phyloP scores from a whole-genome alignment of 768 basidiomycete species.

The Clathrus columnatus region DNA sequence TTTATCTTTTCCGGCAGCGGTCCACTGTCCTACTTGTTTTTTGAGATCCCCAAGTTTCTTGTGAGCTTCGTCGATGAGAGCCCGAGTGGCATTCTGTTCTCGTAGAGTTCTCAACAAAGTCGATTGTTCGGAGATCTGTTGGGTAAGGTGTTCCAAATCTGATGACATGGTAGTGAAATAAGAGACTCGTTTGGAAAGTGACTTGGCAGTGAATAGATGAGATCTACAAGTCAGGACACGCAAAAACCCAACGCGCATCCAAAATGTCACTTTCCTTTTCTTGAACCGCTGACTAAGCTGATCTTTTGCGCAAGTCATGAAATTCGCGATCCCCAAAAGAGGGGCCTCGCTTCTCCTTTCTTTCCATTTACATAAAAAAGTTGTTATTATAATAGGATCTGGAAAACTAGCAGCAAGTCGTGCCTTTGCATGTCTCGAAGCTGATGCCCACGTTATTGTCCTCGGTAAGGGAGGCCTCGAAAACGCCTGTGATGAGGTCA shows the following conservation, averaged over 20 bases:
- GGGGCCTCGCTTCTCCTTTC: conserved; percentile 78
- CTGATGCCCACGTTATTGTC: conserved; percentile 64
- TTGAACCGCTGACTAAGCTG: background rate
- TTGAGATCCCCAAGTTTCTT: conserved; percentile 66
- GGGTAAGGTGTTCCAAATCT: conserved; percentile 27
- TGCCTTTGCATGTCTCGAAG: conserved; percentile 73
- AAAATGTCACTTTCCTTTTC: conserved; percentile 4
- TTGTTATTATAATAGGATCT: conserved; percentile 66
- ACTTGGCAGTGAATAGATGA: background rate
- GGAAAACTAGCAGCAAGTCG: conserved; percentile 78
- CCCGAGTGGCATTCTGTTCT: conserved; percentile 42
- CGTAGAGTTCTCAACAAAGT: conserved; percentile 54
- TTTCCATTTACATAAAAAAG: conserved; percentile 48
- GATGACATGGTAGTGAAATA: background rate
- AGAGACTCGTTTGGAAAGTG: background rate
- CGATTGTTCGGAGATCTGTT: conserved; percentile 49
- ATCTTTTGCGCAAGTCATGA: background rate
- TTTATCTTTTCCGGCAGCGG: conserved; percentile 24
- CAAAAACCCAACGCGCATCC: conserved; percentile 6
- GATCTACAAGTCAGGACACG: background rate
- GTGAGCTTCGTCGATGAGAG: conserved; percentile 50
- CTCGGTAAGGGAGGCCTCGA: conserved; percentile 40
- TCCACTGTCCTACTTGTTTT: conserved; percentile 40
- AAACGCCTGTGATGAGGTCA: conserved; percentile 60
- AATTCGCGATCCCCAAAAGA: conserved; percentile 7